phyloP scores from a whole-genome alignment of 2,329 filamentous ascomycete species.

The Claviceps paspali region DNA sequence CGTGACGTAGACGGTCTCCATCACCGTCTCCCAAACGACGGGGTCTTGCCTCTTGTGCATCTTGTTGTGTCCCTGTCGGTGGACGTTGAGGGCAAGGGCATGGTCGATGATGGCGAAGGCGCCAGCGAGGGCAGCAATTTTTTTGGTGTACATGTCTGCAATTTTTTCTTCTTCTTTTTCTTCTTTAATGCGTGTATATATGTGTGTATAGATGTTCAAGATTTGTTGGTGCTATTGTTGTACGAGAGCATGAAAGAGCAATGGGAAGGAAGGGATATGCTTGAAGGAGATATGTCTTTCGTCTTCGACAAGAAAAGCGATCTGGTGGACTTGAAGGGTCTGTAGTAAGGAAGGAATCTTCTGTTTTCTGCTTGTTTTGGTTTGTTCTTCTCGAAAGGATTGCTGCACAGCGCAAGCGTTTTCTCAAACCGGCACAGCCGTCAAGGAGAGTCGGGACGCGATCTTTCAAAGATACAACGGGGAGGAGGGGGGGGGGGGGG shows the following conservation, averaged over 20 bases:
- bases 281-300: no score
- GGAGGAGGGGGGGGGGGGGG: no score
- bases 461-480: conserved; percentile 37
- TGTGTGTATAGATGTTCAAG: not conserved
- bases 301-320: no score
- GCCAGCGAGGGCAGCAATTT: conserved; percentile 25
- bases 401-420: conserved; percentile 1
- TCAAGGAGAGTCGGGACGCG: conserved; percentile 15
- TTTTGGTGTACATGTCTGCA: conserved; percentile 33
- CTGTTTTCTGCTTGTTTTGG: not conserved
- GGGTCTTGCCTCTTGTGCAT: conserved; percentile 19
- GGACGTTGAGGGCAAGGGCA: conserved; percentile 25
- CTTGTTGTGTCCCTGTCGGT: conserved; percentile 22
- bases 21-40: conserved; percentile 26
- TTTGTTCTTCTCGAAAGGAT: not conserved
- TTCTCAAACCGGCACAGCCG: conserved; percentile 19
- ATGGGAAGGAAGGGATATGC: no score
- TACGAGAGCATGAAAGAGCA: no score
- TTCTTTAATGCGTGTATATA: no score
- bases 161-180: no score
- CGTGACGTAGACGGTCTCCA: conserved; percentile 23
- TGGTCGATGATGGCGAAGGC: conserved; percentile 28
- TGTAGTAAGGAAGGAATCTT: no score
- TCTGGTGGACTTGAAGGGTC: no score
- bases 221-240: no score